These are phyloP conservation scores for Aspergillus sp. DNA, from an alignment of 2,329 filamentous ascomycete genomes.

Conservation along the genomic window DNA sequence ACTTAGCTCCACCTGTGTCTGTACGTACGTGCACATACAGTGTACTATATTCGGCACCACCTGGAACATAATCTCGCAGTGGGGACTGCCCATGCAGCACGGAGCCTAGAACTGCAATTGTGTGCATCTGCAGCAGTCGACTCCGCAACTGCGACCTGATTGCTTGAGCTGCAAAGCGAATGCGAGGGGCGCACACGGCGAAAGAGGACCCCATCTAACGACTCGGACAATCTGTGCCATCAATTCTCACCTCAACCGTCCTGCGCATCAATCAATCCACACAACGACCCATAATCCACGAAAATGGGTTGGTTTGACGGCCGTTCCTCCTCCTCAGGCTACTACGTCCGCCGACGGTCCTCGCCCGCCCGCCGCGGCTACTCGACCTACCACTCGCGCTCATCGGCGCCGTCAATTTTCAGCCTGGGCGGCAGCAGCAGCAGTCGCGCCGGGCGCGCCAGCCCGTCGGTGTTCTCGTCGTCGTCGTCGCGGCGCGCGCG, in stretches of 20 bases:
- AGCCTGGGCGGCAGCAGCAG: slow-evolving; percentile 38
- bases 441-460: slow-evolving; percentile 32
- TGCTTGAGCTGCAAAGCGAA: slow-evolving; percentile 10
- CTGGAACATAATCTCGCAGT: slow-evolving; percentile 9
- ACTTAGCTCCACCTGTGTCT: neutral
- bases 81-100: slow-evolving; percentile 17
- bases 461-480: slow-evolving; percentile 53
- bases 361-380: slow-evolving; percentile 35
- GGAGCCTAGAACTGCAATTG: slow-evolving; percentile 16
- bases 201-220: neutral
- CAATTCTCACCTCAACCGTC: neutral
- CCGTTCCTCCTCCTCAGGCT: slow-evolving; percentile 26
- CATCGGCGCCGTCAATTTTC: slow-evolving; percentile 49
- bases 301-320: slow-evolving; percentile 50
- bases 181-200: slow-evolving; percentile 4
- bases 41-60: neutral
- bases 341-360: slow-evolving; percentile 35
- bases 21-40: neutral
- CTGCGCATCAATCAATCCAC: neutral
- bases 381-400: slow-evolving; percentile 36
- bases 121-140: slow-evolving; percentile 17
- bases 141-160: slow-evolving; percentile 16
- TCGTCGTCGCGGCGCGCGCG: slow-evolving; percentile 74
- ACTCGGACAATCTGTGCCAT: neutral
- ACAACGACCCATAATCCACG: neutral